phyloP scores from a whole-genome alignment of 345 rosid species.

The Noccaea caerulescens region DNA sequence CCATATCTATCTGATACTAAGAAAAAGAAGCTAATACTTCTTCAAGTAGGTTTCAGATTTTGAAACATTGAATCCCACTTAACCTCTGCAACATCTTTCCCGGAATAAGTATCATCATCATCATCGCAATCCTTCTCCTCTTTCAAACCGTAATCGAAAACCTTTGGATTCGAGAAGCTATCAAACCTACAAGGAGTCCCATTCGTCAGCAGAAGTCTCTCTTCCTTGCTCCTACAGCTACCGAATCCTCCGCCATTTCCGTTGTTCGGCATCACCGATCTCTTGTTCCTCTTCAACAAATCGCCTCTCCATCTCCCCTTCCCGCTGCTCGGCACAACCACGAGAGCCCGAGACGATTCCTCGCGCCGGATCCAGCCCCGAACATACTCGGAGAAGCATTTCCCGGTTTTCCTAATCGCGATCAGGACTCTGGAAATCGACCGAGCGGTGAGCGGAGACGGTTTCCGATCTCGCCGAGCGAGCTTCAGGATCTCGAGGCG shows the following conservation, averaged over 20 bases:
- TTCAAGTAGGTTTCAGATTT: conserved; percentile 83
- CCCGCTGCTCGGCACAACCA: conserved; percentile 48
- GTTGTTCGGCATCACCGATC: conserved; percentile 40
- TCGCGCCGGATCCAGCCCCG: conserved; percentile 56
- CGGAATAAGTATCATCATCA: conserved; percentile 54
- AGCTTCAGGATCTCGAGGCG: conserved; percentile 93
- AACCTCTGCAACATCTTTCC: conserved; percentile 57
- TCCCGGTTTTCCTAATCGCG: conserved; percentile 68
- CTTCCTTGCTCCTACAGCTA: conserved; percentile 38
- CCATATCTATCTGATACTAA: too few relatives aligned
- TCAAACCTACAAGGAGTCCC: conserved; percentile 57
- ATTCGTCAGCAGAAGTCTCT: conserved; percentile 65
- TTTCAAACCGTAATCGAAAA: conserved; percentile 35
- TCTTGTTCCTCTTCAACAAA: conserved; percentile 76
- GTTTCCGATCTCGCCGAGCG: conserved; percentile 55
- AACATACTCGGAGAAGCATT: conserved; percentile 52
- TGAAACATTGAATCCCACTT: conserved; percentile 98
- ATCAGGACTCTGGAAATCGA: conserved; percentile 58
- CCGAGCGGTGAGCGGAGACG: conserved; percentile 30
- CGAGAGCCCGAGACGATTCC: conserved; percentile 59
- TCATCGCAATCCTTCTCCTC: conserved; percentile 46
- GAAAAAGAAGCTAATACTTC: too few relatives aligned
- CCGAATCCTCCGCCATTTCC: background rate
- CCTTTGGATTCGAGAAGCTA: conserved; percentile 56
- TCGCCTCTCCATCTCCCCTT: conserved; percentile 59